phyloP scores from a whole-genome alignment of 148 eudicot species.

The Polygonum aviculare region DNA sequence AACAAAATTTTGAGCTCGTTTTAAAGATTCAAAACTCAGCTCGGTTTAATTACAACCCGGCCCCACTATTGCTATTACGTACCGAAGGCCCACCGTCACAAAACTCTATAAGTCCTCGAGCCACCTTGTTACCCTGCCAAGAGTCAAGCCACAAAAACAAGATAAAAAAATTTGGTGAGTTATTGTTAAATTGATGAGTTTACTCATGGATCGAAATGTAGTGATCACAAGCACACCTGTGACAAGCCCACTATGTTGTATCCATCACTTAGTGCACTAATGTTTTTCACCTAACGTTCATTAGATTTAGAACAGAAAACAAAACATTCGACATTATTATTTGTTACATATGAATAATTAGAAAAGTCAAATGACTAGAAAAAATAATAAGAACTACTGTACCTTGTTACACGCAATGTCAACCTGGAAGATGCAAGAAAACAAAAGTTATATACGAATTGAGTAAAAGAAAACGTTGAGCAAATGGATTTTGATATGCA shows the following conservation, averaged over 20 bases:
- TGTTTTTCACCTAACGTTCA: background rate
- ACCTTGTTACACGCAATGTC: conserved; percentile 15
- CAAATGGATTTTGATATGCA: too few species aligned
- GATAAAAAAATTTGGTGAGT: background rate
- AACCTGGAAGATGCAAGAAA: too few species aligned
- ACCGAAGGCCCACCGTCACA: conserved; percentile 42
- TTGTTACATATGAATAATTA: background rate
- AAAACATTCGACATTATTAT: too few species aligned
- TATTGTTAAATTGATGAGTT: background rate
- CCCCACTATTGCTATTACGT: conserved; percentile 14
- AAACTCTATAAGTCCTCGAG: conserved; percentile 10
- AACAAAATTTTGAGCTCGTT: too few species aligned
- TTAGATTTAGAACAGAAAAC: background rate
- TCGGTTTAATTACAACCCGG: too few species aligned
- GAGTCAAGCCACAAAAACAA: background rate
- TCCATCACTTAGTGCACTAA: conserved; percentile 32
- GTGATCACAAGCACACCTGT: conserved; percentile 30
- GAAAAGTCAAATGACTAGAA: background rate
- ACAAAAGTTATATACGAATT: too few species aligned
- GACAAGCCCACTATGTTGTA: conserved; percentile 56
- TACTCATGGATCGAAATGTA: too few species aligned
- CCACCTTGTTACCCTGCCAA: conserved; percentile 11
- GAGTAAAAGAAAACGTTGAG: too few species aligned
- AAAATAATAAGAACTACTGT: background rate
- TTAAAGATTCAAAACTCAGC: too few species aligned